Evolutionary conservation across 2,329 filamentous ascomycete species (phyloP).

Genomic region (Cladorrhinum sp.): DNA sequence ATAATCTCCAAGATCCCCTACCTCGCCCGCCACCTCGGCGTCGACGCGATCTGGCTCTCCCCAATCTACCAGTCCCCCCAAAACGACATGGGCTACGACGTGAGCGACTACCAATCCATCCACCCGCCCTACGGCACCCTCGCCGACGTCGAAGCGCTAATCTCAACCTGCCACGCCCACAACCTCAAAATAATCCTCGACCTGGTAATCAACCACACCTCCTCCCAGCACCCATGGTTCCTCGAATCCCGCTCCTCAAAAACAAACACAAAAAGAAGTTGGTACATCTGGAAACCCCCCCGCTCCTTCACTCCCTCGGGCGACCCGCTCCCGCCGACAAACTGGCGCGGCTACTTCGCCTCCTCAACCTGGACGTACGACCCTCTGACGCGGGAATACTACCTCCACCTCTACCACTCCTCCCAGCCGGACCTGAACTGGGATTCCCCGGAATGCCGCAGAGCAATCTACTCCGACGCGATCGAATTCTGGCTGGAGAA

Average conservation of each 20-base stretch:
- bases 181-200: conserved; percentile 72
- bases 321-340: conserved; percentile 66
- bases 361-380: conserved; percentile 68
- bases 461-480: conserved; percentile 66
- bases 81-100: conserved; percentile 60
- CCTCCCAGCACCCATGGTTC: conserved; percentile 69
- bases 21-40: conserved; percentile 57
- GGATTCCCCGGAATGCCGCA: conserved; percentile 73
- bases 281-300: conserved; percentile 34
- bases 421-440: conserved; percentile 28
- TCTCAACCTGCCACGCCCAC: conserved; percentile 56
- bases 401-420: conserved; percentile 68
- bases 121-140: conserved; percentile 58
- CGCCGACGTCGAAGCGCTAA: conserved; percentile 59
- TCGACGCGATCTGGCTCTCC: conserved; percentile 60
- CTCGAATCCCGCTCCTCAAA: conserved; percentile 59
- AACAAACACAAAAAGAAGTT: conserved; percentile 62
- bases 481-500: conserved; percentile 78
- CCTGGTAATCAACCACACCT: conserved; percentile 75
- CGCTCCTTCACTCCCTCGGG: conserved; percentile 52
- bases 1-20: conserved; percentile 65
- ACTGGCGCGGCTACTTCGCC: conserved; percentile 64
- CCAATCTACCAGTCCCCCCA: conserved; percentile 54
- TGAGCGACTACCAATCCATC: conserved; percentile 59
- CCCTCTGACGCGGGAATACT: conserved; percentile 67